phyloP scores from a whole-genome alignment of 805 yeast genomes.

The Saccharomycopsis vini region DNA sequence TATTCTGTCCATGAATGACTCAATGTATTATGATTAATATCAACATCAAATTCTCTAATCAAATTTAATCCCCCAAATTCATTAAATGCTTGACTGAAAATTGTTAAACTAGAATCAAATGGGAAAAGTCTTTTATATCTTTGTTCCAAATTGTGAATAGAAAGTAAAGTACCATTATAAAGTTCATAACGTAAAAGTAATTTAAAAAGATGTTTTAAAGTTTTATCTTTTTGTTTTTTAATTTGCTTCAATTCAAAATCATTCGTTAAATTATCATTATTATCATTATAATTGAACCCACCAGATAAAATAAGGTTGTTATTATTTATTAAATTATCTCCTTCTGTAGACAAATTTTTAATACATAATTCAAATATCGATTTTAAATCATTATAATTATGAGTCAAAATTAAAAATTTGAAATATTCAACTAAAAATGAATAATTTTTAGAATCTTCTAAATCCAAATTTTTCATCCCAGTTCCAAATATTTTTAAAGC shows the following conservation, averaged over 20 bases:
- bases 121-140: conserved; percentile 63
- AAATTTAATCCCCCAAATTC: conserved; percentile 22
- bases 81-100: conserved; percentile 14
- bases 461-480: conserved; percentile 45
- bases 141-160: conserved; percentile 55
- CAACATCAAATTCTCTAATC: conserved; percentile 18
- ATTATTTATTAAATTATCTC: neutral
- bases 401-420: conserved; percentile 61
- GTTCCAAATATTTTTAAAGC: conserved; percentile 72
- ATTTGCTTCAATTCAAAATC: neutral
- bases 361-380: conserved; percentile 74
- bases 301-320: no score
- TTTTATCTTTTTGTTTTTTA: conserved; percentile 21
- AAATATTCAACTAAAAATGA: conserved; percentile 61
- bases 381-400: conserved; percentile 64
- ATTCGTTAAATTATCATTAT: neutral
- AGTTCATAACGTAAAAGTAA: conserved; percentile 61
- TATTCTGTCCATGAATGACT: conserved; percentile 7
- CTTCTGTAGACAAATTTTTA: conserved; percentile 34
- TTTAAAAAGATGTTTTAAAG: conserved; percentile 41
- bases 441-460: conserved; percentile 40
- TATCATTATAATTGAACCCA: neutral
- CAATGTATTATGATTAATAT: conserved; percentile 8
- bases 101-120: conserved; percentile 30
- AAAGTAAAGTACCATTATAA: conserved; percentile 58